These are phyloP conservation scores for Hypericum androsaemum DNA, from an alignment of 345 rosid species.

Conservation along the genomic window DNA sequence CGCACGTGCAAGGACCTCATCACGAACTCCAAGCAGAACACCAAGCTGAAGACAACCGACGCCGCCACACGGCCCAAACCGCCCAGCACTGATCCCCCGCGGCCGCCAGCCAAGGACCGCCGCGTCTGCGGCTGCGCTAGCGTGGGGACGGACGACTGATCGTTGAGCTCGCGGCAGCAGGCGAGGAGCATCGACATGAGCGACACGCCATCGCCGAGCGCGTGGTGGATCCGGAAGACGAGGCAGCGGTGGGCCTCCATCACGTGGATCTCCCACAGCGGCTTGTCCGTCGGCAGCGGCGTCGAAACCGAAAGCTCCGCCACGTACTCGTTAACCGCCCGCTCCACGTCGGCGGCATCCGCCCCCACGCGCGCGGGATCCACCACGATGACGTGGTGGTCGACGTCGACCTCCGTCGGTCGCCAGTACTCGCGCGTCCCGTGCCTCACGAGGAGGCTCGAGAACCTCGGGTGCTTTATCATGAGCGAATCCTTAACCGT, in stretches of 20 bases:
- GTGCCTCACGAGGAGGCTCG: neutral
- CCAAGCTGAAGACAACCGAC: conserved; percentile 24
- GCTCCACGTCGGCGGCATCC: neutral
- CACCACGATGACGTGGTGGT: conserved; percentile 26
- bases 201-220: conserved; percentile 54
- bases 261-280: conserved; percentile 51
- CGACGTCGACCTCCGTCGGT: conserved; percentile 31
- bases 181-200: conserved; percentile 44
- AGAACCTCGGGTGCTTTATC: neutral
- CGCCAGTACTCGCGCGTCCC: conserved; percentile 33
- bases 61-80: neutral
- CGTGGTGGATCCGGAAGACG: conserved; percentile 44
- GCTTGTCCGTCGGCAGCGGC: conserved; percentile 34
- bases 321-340: conserved; percentile 29
- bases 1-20: conserved; percentile 24
- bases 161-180: conserved; percentile 26
- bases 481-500: neutral
- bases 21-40: conserved; percentile 25
- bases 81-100: neutral
- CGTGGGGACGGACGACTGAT: conserved; percentile 13
- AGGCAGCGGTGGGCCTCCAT: conserved; percentile 23
- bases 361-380: conserved; percentile 1
- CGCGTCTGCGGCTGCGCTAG: conserved; percentile 16
- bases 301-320: conserved; percentile 34
- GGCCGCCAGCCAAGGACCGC: neutral